Percentiles rank a stretch among this genome's conserved stretches.
Evolutionary conservation across 139 green algal genomes (phyloP).

Genomic region (Bryopsis sp.): DNA sequence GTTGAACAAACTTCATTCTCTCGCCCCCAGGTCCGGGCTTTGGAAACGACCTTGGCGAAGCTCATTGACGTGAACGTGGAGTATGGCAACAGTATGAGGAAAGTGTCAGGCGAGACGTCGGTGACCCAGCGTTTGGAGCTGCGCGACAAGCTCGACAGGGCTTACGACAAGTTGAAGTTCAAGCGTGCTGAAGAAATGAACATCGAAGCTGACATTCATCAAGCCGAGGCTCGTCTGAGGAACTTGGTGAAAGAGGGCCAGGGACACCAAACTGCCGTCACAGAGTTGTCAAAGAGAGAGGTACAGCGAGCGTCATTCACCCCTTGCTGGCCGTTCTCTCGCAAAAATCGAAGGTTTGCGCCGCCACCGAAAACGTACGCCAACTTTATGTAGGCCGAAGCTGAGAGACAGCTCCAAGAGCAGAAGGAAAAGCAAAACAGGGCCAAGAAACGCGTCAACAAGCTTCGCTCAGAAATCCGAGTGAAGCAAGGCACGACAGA

Average conservation of each 20-base stretch:
- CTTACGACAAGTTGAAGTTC: conserved; percentile 62
- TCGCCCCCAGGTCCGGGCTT: conserved; percentile 46
- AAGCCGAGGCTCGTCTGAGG: conserved; percentile 13
- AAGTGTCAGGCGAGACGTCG: conserved; percentile 24
- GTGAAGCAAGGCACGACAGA: neutral
- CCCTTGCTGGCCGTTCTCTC: neutral
- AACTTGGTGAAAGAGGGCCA: conserved; percentile 17
- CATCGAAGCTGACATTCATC: conserved; percentile 22
- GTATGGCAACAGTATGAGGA: conserved; percentile 37
- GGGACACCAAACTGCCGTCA: conserved; percentile 13
- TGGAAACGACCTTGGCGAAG: conserved; percentile 56
- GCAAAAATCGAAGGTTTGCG: neutral
- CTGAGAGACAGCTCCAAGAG: conserved; percentile 34
- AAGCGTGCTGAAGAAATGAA: conserved; percentile 26
- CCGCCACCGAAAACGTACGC: neutral
- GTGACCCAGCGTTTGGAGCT: conserved; percentile 1
- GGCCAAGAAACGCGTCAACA: conserved; percentile 28
- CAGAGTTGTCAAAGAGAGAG: conserved; percentile 25
- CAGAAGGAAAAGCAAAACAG: conserved; percentile 42
- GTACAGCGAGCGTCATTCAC: conserved; percentile 16
- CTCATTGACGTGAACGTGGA: conserved; percentile 46
- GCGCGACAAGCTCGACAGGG: conserved; percentile 38
- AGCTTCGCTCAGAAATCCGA: conserved; percentile 19
- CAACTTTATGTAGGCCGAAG: conserved; percentile 21
- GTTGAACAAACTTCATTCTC: neutral